Evolutionary conservation across 345 rosid genomes (phyloP), one percentile per base, ranked within the genome.

Genomic region (Excoecaria cochinchinensis): DNA sequence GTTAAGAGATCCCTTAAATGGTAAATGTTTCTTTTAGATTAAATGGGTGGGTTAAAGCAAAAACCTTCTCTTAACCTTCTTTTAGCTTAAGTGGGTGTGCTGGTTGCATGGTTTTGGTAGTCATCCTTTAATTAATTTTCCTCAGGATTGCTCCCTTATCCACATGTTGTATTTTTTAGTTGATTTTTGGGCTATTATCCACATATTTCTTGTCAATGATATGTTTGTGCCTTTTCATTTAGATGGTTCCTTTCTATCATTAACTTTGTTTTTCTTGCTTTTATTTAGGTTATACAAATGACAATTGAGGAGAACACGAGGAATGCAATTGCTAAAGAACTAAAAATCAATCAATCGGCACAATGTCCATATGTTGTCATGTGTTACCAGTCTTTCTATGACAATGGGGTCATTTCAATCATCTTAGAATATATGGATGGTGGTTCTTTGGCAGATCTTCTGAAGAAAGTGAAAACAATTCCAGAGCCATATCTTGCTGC

Each of bases 351-450:
- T 69, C 98, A 90, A 74, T 90, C 93, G 0, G 74, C 94, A 16
- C 94, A 88, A 67, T 91, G 94, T 71, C 96, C 97, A 15, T 77
- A 90, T 76, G 88, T 93, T 64, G 98, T 93, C 55, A 87, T 79
- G 85, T 93, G 94, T 19, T 93, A 93, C 79, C 94, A 93, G 67
- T 91, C 97, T 19, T 91, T 87, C 77, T 93, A 93, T 67, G 86
- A 77, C 51, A 93, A 93, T 84, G 98, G 98, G 46, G 88, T 88
- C 13, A 74, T 93, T 84, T 93, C 98, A 31, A 87, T 93, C 24
- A 90, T 93, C 76, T 85, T 93, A 80, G 98, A 93, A 80, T 93
- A 93, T 78, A 93, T 93, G 98, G 94, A 93, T 77, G 97, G 97
- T 6, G 98, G 98, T 71, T 93, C 98, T 52, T 84, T 93, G 58